Evolutionary conservation across 768 basidiomycete species (phyloP), one percentile per base, ranked within the genome.

Genomic region (Trametes maxima): DNA sequence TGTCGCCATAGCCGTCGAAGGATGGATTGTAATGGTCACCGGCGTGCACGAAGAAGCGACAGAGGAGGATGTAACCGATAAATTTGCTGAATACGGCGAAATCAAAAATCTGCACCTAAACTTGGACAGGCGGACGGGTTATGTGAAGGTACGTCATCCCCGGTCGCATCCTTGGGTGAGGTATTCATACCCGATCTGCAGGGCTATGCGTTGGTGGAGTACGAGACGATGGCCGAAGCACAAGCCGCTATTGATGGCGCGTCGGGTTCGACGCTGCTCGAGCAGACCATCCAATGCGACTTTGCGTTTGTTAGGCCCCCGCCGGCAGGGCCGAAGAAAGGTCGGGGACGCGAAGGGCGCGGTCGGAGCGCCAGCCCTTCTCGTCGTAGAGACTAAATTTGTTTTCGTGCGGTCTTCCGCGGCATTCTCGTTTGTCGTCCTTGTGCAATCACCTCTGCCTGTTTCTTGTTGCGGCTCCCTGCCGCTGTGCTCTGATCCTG

Each of bases 191-290:
- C 47, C 28, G 46, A 36, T 16, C 48, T 40, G n/a, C 69, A 98
- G 96, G 97, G 97, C 44, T 99, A 99, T 77, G 96, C 95, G 4
- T 79, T 99, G 56, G 93, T 99, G 52, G 97, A 99, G 75, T 99
- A 98, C 73, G 94, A 95, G 70, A 95, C 94, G 5, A 90, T 92
- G 85, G 81, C 87, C 12, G 95, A 98, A 62, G 97, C 97, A 1
- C 93, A 97, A 68, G 85, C 87, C 25, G 97, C 97, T 17, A 96
- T 99, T 63, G 90, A 94, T 58, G 89, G 88, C 47, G 94, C 95
- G 24, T 86, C 89, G 22, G 92, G 93, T 2, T 87, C 92, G 4
- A 79, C 84, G 6, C 74, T 98, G 57, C 76, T 99, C 56, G 97
- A 97, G 69, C 94, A 98, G 76, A 77, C 75, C 17, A 80, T 98